phyloP scores from a whole-genome alignment of 1,284 basidiomycete genomes.

The Cutaneotrichosporon sp. region DNA sequence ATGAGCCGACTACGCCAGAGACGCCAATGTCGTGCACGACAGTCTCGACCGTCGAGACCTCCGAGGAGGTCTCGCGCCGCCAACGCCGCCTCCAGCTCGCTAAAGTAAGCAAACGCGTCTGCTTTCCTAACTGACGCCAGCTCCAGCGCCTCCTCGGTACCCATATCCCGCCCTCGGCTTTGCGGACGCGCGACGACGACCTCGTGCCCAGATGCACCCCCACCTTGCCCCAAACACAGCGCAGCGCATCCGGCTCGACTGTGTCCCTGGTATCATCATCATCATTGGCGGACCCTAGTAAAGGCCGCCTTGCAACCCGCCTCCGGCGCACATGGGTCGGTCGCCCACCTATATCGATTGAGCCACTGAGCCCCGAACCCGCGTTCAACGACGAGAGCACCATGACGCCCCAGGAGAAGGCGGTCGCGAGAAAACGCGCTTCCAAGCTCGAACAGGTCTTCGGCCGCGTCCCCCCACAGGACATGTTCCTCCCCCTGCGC shows the following conservation, averaged over 20 bases:
- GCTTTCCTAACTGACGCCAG: not conserved
- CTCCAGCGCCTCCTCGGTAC: conserved; percentile 30
- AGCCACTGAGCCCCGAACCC: not conserved
- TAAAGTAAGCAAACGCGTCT: conserved; percentile 19
- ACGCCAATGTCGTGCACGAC: not conserved
- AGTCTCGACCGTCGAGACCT: conserved; percentile 1
- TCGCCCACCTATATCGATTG: no score
- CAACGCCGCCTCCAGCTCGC: conserved; percentile 25
- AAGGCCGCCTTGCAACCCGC: not conserved
- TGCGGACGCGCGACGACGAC: conserved; percentile 7
- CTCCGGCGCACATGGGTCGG: not conserved
- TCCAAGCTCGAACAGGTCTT: conserved; percentile 36
- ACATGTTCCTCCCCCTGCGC: conserved; percentile 17
- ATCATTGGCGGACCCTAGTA: not conserved
- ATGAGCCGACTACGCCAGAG: not conserved
- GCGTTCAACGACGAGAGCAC: conserved; percentile 1
- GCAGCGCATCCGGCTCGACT: not conserved
- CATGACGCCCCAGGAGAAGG: conserved; percentile 22
- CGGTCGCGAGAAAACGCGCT: conserved; percentile 22
- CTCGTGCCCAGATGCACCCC: conserved; percentile 1
- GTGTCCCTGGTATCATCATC: not conserved
- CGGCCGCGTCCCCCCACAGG: conserved; percentile 27
- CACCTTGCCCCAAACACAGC: not conserved
- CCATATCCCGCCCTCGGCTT: conserved; percentile 19
- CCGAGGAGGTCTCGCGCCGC: conserved; percentile 18